Evolutionary conservation across 2,329 filamentous ascomycete genomes (phyloP).

Genomic region (Fusarium camptoceras): DNA sequence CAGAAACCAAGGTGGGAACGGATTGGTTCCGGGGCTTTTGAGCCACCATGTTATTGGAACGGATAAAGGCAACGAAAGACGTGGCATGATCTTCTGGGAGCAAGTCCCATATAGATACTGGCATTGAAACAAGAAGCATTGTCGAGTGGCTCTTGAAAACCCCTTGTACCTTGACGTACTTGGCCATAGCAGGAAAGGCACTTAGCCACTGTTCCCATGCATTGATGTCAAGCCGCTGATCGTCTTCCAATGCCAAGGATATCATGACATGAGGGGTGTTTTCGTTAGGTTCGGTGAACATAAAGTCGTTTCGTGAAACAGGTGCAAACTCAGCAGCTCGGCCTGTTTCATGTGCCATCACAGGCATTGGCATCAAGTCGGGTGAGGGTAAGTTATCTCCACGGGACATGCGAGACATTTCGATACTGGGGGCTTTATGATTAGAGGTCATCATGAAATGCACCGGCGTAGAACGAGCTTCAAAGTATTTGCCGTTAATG

Average conservation of each 20-base stretch:
- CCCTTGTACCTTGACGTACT: slow-evolving; percentile 70
- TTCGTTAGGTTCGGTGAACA: slow-evolving; percentile 62
- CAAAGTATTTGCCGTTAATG: slow-evolving; percentile 68
- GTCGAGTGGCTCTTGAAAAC: slow-evolving; percentile 72
- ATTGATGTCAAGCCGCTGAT: slow-evolving; percentile 67
- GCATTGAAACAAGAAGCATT: slow-evolving; percentile 67
- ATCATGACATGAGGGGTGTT: slow-evolving; percentile 71
- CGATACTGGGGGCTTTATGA: slow-evolving; percentile 68
- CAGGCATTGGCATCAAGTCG: slow-evolving; percentile 34
- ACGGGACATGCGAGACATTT: slow-evolving; percentile 57
- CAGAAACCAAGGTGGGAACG: slow-evolving; percentile 41
- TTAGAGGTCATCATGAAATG: slow-evolving; percentile 74
- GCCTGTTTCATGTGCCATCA: slow-evolving; percentile 40
- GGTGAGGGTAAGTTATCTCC: slow-evolving; percentile 44
- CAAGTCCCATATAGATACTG: slow-evolving; percentile 70
- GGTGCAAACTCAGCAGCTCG: slow-evolving; percentile 44
- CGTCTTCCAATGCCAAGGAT: slow-evolving; percentile 68
- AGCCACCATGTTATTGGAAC: slow-evolving; percentile 65
- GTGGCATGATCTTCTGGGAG: slow-evolving; percentile 68
- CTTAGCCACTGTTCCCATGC: slow-evolving; percentile 70
- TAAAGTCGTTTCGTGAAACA: slow-evolving; percentile 42
- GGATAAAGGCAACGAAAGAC: slow-evolving; percentile 69
- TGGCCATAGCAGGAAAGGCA: slow-evolving; percentile 67
- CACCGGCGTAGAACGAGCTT: slow-evolving; percentile 68
- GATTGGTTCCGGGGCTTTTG: slow-evolving; percentile 45